Base-by-base conservation (phyloP, 306 rosid genomes). In the Senna siamea region DNA sequence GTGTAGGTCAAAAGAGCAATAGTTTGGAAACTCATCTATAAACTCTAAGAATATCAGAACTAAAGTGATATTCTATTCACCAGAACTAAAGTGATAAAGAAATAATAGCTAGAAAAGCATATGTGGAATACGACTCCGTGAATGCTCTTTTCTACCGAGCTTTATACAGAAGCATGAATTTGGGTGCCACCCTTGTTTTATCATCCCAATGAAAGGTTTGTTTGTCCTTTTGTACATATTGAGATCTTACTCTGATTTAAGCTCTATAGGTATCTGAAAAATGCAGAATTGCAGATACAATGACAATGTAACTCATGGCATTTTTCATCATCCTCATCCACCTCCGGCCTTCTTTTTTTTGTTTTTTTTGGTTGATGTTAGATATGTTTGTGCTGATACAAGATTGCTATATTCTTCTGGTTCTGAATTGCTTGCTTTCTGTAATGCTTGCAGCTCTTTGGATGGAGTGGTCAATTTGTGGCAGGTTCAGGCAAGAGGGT, bases 401-500 rank as follows among this genome's bases (percentile, higher is more conserved):
- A 54, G 34, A 41, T n/a, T 26, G 52, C 18, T 40, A 38, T 50
- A 43, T 69, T 67, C 34, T 70, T 22, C 20, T 48, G 9, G 59
- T 20, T 73, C 67, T 81, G 75, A 79, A 70, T 53, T 71, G 64
- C 23, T 26, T 69, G 20, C 19, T 57, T 71, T 81, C 75, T 72
- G 51, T 55, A 77, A 84, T 82, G 56, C 43, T 79, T 84, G 72
- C 92, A 93, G 97, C 77, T 89, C 97, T 30, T 82, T 93, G 86
- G 98, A 93, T 83, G 93, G 97, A 72, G 61, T 87, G 32, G 84
- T 93, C 85, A 84, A 84, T 80, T 78, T 93, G 76, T 93, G 98
- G 95, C 85, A 90, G 80, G 82, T 88, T 81, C 86, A 81, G 10
- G 67, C 88, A 37, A 57, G 41, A 56, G 91, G 95, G 93, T 93